Evolutionary conservation across 495 filamentous ascomycete species (phyloP).

Genomic region (Aspergillus cavernicola): DNA sequence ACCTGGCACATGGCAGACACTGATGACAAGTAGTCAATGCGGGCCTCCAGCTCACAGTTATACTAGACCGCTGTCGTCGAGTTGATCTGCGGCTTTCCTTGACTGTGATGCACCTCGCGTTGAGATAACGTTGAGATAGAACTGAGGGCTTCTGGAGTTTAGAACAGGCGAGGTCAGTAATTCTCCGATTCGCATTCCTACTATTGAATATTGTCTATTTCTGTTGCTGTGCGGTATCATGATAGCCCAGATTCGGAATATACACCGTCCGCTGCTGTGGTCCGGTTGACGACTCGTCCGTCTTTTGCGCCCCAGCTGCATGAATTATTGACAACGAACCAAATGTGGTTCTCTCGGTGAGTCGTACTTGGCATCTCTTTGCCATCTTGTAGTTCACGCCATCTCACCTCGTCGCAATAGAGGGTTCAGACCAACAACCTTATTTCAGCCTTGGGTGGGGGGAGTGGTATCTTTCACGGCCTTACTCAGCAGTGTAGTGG

Average conservation of each 20-base stretch:
- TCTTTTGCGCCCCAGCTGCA: neutral
- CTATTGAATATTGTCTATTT: slow-evolving; percentile 3
- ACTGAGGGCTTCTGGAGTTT: neutral
- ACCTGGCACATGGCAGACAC: neutral
- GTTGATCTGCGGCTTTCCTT: neutral
- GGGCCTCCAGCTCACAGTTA: neutral
- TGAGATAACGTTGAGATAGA: neutral
- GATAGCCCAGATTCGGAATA: neutral
- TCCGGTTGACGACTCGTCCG: neutral
- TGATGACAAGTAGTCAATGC: neutral
- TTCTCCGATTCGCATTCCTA: neutral
- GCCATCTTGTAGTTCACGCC: neutral
- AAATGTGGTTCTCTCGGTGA: neutral
- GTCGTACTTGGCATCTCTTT: neutral
- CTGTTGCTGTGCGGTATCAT: neutral
- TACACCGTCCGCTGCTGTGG: slow-evolving; percentile 3
- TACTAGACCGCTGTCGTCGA: neutral
- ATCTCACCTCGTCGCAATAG: neutral
- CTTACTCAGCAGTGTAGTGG: neutral
- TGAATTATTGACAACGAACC: slow-evolving; percentile 4
- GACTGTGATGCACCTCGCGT: neutral
- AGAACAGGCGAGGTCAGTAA: neutral
- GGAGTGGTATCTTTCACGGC: no score
- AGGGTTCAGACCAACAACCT: neutral
- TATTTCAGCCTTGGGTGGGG: no score